These are phyloP conservation scores for Erythrophleum ivorense DNA, from an alignment of 331 rosid species.

Conservation along the genomic window DNA sequence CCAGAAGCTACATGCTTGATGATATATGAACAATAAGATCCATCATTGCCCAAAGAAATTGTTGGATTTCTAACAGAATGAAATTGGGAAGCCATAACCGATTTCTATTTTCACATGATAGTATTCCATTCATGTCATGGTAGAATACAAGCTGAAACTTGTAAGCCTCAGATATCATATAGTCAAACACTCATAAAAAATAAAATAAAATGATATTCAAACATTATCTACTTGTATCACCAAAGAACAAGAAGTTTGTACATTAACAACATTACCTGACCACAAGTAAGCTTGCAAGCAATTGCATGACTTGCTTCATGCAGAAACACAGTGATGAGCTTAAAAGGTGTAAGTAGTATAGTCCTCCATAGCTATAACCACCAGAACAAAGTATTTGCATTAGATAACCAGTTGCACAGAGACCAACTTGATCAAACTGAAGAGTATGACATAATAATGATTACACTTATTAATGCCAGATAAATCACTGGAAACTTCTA, in stretches of 20 bases:
- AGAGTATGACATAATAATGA: background rate
- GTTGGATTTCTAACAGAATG: conserved; percentile 9
- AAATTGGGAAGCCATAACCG: conserved; percentile 6
- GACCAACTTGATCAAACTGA: conserved; percentile 31
- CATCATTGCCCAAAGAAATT: conserved; percentile 11
- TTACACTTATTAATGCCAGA: too few species aligned
- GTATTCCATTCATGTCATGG: background rate
- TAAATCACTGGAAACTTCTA: conserved; percentile 28
- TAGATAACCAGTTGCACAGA: conserved; percentile 36
- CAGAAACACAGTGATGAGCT: conserved; percentile 95
- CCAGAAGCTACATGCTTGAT: conserved; percentile 19
- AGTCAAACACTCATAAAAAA: background rate
- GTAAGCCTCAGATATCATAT: conserved; percentile 1
- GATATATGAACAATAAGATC: conserved; percentile 19
- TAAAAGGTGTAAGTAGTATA: conserved; percentile 78
- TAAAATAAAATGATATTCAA: background rate
- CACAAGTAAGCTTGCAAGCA: conserved; percentile 96
- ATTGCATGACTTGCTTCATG: conserved; percentile 95
- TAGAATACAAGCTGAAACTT: conserved; percentile 29
- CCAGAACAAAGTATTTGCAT: conserved; percentile 43
- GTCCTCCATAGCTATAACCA: conserved; percentile 89
- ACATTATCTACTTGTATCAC: conserved; percentile 24
- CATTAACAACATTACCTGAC: conserved; percentile 59
- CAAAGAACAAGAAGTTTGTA: conserved; percentile 32
- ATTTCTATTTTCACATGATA: conserved; percentile 12